phyloP scores from a whole-genome alignment of 2,329 filamentous ascomycete species.

The Apiospora pterosperma region DNA sequence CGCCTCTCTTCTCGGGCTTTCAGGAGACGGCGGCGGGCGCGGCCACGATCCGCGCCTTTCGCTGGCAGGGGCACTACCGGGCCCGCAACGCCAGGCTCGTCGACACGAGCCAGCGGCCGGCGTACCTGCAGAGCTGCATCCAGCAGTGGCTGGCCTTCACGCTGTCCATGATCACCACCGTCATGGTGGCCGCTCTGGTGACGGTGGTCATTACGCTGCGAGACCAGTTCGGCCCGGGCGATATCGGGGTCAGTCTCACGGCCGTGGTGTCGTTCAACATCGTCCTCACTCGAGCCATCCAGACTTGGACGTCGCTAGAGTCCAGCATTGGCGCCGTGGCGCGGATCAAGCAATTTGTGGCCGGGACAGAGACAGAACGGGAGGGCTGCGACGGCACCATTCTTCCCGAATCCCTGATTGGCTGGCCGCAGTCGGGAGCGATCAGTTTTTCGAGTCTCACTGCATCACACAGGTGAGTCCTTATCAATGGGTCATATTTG shows the following conservation, averaged over 20 bases:
- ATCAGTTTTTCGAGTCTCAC: background rate
- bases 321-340: conserved; percentile 20
- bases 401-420: background rate
- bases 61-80: background rate
- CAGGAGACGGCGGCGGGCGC: conserved; percentile 12
- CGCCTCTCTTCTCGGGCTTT: conserved; percentile 28
- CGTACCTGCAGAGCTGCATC: conserved; percentile 29
- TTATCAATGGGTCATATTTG: background rate
- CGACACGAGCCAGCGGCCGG: conserved; percentile 25
- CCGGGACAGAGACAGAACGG: conserved; percentile 6
- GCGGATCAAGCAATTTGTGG: conserved; percentile 2
- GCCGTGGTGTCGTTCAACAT: conserved; percentile 14
- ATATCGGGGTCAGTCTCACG: conserved; percentile 16
- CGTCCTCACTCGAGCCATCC: conserved; percentile 15
- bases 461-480: background rate
- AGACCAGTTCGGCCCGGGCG: conserved; percentile 6
- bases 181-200: conserved; percentile 24
- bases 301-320: conserved; percentile 20
- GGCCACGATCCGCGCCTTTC: conserved; percentile 41
- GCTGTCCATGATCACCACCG: conserved; percentile 27
- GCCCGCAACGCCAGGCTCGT: background rate
- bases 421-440: background rate
- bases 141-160: conserved; percentile 32
- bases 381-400: background rate
- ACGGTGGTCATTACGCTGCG: conserved; percentile 16